phyloP scores from a whole-genome alignment of 495 filamentous ascomycete species.

The Tetracladium marchalianum region DNA sequence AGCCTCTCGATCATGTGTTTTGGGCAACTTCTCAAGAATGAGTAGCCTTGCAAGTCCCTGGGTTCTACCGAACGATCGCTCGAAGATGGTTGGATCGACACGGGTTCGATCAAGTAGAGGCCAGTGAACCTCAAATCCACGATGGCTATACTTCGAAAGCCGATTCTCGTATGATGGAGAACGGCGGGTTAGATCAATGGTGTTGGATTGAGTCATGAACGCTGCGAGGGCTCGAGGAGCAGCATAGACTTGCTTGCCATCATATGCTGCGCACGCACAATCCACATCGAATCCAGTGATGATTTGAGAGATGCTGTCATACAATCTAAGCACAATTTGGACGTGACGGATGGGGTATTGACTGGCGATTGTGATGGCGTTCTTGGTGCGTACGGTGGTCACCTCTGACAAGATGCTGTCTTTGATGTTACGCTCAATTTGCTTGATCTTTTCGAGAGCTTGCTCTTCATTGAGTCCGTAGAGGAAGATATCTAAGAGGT shows the following conservation, averaged over 20 bases:
- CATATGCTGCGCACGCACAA: slow-evolving; percentile 68
- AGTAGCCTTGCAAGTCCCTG: slow-evolving; percentile 70
- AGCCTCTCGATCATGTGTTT: slow-evolving; percentile 47
- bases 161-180: slow-evolving; percentile 82
- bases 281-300: slow-evolving; percentile 81
- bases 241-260: slow-evolving; percentile 65
- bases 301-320: slow-evolving; percentile 71
- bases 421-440: slow-evolving; percentile 60
- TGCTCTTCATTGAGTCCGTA: slow-evolving; percentile 65
- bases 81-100: slow-evolving; percentile 77
- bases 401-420: slow-evolving; percentile 67
- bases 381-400: slow-evolving; percentile 68
- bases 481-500: slow-evolving; percentile 51
- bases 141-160: slow-evolving; percentile 76
- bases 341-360: slow-evolving; percentile 78
- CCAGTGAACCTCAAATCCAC: slow-evolving; percentile 78
- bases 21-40: slow-evolving; percentile 70
- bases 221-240: slow-evolving; percentile 62
- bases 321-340: slow-evolving; percentile 75
- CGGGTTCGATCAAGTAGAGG: slow-evolving; percentile 56
- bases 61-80: slow-evolving; percentile 62
- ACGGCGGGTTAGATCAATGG: slow-evolving; percentile 65
- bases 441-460: slow-evolving; percentile 70
- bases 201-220: slow-evolving; percentile 71
- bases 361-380: slow-evolving; percentile 72